These are phyloP conservation scores for Sclerotinia glacialis DNA, from an alignment of 2,329 filamentous ascomycete species.

Conservation along the genomic window DNA sequence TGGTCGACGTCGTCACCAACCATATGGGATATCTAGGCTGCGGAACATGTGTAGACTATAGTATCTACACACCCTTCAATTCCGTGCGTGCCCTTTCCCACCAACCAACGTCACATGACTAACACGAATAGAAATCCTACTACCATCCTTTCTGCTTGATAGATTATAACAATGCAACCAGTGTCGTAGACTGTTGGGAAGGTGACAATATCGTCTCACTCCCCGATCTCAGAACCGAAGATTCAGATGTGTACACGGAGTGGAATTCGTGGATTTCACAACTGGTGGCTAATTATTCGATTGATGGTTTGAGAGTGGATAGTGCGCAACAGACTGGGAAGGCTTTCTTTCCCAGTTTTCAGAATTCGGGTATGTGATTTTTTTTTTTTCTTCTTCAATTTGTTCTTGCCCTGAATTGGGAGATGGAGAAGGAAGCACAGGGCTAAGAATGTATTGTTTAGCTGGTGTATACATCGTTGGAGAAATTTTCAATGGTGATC, in stretches of 20 bases:
- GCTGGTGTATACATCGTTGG: slow-evolving; percentile 60
- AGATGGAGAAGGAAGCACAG: accelerated
- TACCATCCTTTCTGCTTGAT: slow-evolving; percentile 40
- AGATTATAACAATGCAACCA: slow-evolving; percentile 41
- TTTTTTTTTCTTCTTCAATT: neutral
- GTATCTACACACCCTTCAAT: slow-evolving; percentile 43
- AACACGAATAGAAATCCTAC: slow-evolving; percentile 32
- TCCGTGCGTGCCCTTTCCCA: slow-evolving; percentile 24
- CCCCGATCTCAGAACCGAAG: slow-evolving; percentile 37
- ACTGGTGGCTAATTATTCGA: slow-evolving; percentile 38
- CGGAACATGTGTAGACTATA: slow-evolving; percentile 42
- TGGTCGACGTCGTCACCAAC: slow-evolving; percentile 53
- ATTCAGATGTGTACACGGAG: slow-evolving; percentile 29
- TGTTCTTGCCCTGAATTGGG: slow-evolving; percentile 33
- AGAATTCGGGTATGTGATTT: slow-evolving; percentile 40
- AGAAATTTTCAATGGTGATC: slow-evolving; percentile 57
- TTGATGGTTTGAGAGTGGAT: slow-evolving; percentile 52
- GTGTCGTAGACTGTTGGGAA: slow-evolving; percentile 34
- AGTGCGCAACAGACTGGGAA: slow-evolving; percentile 47
- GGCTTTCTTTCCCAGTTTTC: slow-evolving; percentile 56
- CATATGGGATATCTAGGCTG: slow-evolving; percentile 43
- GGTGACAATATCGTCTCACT: slow-evolving; percentile 36
- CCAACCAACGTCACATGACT: neutral
- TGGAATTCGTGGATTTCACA: slow-evolving; percentile 35
- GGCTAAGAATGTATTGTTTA: slow-evolving; percentile 40